Percentiles rank a stretch among this genome's conserved stretches.
Evolutionary conservation across 2,329 filamentous ascomycete genomes (phyloP).

Genomic region (Aspergillus sp.): DNA sequence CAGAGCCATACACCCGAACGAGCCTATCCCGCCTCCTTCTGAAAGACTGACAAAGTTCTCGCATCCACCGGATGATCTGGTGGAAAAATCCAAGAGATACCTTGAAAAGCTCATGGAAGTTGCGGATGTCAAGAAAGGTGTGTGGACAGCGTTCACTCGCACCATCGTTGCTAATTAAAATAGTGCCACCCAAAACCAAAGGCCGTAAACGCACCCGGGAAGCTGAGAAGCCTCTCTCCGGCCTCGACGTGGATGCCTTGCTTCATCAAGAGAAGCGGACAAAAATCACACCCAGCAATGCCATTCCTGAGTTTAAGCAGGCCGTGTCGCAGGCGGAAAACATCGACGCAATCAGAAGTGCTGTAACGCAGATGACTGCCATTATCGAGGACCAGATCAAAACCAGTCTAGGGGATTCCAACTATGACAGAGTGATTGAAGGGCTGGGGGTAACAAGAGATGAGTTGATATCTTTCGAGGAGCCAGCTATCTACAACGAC

Average conservation of each 20-base stretch:
- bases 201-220: constrained; percentile 68
- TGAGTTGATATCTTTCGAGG: constrained; percentile 72
- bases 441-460: constrained; percentile 75
- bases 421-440: constrained; percentile 74
- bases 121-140: constrained; percentile 81
- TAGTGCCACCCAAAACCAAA: constrained; percentile 76
- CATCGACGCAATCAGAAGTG: constrained; percentile 62
- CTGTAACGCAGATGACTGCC: constrained; percentile 69
- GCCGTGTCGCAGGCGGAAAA: constrained; percentile 63
- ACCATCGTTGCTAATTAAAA: constrained; percentile 22
- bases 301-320: constrained; percentile 88
- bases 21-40: constrained; percentile 61
- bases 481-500: constrained; percentile 72
- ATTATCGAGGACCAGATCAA: constrained; percentile 69
- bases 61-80: constrained; percentile 65
- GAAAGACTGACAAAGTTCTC: constrained; percentile 71
- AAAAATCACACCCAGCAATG: constrained; percentile 66
- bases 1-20: constrained; percentile 72
- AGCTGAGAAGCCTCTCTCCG: constrained; percentile 77
- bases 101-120: constrained; percentile 65
- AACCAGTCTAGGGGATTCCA: constrained; percentile 71
- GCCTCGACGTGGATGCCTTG: constrained; percentile 80
- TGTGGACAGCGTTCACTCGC: constrained; percentile 3
- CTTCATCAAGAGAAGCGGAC: constrained; percentile 59
- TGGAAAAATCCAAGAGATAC: constrained; percentile 56